Evolutionary conservation across 805 yeast species (phyloP), one percentile per base, ranked within the genome.

Genomic region (Zygotorulaspora danielsina): DNA sequence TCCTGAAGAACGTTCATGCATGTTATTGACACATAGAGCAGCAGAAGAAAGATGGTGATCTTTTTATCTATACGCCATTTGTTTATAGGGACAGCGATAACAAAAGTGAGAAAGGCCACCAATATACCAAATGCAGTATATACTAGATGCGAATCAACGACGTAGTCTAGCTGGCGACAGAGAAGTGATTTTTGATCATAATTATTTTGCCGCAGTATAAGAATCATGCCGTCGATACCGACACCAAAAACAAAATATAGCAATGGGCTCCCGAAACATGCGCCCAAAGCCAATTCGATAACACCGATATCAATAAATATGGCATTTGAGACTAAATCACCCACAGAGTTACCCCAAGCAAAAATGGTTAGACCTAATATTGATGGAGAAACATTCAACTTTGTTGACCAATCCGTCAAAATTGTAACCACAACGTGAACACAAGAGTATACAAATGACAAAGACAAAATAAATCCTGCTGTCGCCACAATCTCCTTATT

Each of bases 181-280:
- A 44, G 39, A 4, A 46, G 21, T 19, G 50, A 34, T 9, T 30
- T 20, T 9, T 30, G 22, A 15, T 41, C 26, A 34, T 32, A 22
- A 19, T 13, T 37, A 19, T 30, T 30, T 18, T 12, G 33, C 25
- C 36, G 31, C 3, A 49, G 8, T 37, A 63, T 62, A 6, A 73
- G 63, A 1, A 79, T 43, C 22, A 85, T 44, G 0, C 90, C 88
- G 49, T 84, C 82, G 4, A 81, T 53, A 0, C 97, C 96, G 44
- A 90, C 65, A 0, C 97, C 95, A 27, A 89, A 69, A 8, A 93
- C 65, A 30, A 83, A 66, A 38, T 88, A 82, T 29, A 93, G 59
- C 41, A 90, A 63, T 0, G 97, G 97, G 1, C 96, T 87, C 0
- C 97, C 97, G 59, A 89, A 83, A 55, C 97, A 89, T 0, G 97